A percentile compares a stretch with the other conserved stretches of the same genome.
Evolutionary conservation across 2,329 filamentous ascomycete genomes (phyloP).

Genomic region (Chaetomiaceae sp.): DNA sequence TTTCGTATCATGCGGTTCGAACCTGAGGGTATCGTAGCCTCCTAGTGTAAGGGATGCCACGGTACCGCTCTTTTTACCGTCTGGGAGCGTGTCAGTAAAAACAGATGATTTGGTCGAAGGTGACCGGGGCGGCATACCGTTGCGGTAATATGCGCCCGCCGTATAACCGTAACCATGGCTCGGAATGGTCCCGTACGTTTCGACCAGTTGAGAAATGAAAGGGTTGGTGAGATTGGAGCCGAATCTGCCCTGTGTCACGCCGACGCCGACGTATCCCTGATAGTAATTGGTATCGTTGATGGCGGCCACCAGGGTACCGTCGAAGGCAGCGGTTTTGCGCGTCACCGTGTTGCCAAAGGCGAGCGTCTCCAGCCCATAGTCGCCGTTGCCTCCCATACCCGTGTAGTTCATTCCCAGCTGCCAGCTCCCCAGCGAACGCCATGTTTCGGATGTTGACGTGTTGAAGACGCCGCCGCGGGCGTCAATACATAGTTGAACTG

Average conservation of each 20-base stretch:
- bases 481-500: slow-evolving; percentile 49
- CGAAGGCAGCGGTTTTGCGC: slow-evolving; percentile 39
- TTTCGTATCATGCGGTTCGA: slow-evolving; percentile 54
- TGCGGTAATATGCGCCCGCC: slow-evolving; percentile 63
- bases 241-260: slow-evolving; percentile 52
- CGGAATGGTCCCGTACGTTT: slow-evolving; percentile 56
- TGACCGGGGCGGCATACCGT: slow-evolving; percentile 14
- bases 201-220: slow-evolving; percentile 54
- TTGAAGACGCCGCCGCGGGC: slow-evolving; percentile 58
- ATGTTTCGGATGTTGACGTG: slow-evolving; percentile 50
- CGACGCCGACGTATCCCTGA: slow-evolving; percentile 53
- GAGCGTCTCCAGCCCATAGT: slow-evolving; percentile 57
- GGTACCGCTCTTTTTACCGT: slow-evolving; percentile 32
- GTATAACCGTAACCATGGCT: slow-evolving; percentile 74
- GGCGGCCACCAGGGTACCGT: slow-evolving; percentile 45
- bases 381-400: slow-evolving; percentile 56
- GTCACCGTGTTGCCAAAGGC: slow-evolving; percentile 38
- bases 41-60: slow-evolving; percentile 62
- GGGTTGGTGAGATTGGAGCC: slow-evolving; percentile 45
- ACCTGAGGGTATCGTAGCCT: slow-evolving; percentile 62
- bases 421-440: slow-evolving; percentile 56
- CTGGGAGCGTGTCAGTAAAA: slow-evolving; percentile 17
- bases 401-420: slow-evolving; percentile 56
- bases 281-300: slow-evolving; percentile 55
- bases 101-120: background rate